phyloP scores from a whole-genome alignment of 2,329 filamentous ascomycete species.

The Penicillium sp. region DNA sequence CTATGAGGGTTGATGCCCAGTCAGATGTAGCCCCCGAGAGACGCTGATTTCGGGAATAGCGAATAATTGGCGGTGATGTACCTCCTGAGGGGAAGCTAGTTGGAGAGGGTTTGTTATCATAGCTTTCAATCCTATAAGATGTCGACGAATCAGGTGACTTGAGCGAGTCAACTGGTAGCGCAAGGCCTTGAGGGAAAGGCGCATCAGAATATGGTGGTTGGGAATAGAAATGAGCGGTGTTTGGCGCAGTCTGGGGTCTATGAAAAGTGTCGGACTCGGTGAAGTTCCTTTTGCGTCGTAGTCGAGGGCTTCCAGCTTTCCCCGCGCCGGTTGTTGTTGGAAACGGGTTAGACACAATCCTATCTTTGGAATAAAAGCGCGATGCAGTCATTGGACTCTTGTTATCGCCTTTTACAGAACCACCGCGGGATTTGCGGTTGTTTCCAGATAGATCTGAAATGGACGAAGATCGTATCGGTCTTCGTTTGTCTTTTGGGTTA shows the following conservation, averaged over 20 bases:
- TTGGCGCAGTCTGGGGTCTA: slow-evolving; percentile 30
- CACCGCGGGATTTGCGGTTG: slow-evolving; percentile 35
- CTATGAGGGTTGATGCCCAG: slow-evolving; percentile 56
- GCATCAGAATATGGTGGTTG: not conserved
- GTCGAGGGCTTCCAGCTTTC: slow-evolving; percentile 21
- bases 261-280: slow-evolving; percentile 38
- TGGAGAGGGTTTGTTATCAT: slow-evolving; percentile 6
- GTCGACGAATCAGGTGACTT: slow-evolving; percentile 2
- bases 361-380: slow-evolving; percentile 12
- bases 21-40: slow-evolving; percentile 57
- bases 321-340: slow-evolving; percentile 23
- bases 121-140: not conserved
- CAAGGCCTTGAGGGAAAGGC: not conserved
- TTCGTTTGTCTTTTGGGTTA: slow-evolving; percentile 20
- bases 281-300: slow-evolving; percentile 35
- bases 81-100: slow-evolving; percentile 10
- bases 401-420: slow-evolving; percentile 33
- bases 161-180: not conserved
- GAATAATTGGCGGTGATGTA: slow-evolving; percentile 22
- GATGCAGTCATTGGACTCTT: slow-evolving; percentile 18
- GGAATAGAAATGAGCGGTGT: slow-evolving; percentile 17
- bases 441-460: slow-evolving; percentile 42
- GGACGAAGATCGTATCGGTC: slow-evolving; percentile 46
- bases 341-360: slow-evolving; percentile 24
- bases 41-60: slow-evolving; percentile 44